phyloP scores from a whole-genome alignment of 2,329 filamentous ascomycete species.

The Diaporthe ilicicola region DNA sequence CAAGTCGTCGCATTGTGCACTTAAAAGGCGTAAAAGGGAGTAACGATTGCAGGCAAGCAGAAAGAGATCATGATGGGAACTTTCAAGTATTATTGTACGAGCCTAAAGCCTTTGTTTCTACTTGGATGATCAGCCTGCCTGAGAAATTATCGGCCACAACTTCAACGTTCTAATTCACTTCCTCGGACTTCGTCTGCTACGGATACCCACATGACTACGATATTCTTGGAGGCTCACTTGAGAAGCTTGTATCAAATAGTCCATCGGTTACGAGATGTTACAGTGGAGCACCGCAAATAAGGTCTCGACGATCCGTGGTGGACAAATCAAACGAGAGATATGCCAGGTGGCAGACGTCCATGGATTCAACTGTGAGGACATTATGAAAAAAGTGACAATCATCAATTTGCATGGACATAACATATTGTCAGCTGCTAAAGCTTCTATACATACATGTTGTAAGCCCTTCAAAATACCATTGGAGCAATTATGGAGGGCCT shows the following conservation, averaged over 20 bases:
- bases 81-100: background rate
- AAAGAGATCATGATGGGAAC: background rate
- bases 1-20: background rate
- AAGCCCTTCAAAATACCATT: too few relatives aligned
- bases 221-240: background rate
- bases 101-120: background rate
- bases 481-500: too few relatives aligned
- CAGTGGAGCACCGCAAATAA: constrained; percentile 17
- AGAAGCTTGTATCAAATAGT: constrained; percentile 6
- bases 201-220: background rate
- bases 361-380: background rate
- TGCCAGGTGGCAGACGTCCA: background rate
- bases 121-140: background rate
- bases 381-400: background rate
- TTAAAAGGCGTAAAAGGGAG: constrained; percentile 6
- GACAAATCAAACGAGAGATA: constrained; percentile 2
- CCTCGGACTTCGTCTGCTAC: background rate
- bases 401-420: too few relatives aligned
- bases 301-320: background rate
- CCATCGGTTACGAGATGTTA: background rate
- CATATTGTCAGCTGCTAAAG: too few relatives aligned
- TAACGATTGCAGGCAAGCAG: background rate
- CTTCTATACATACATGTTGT: too few relatives aligned
- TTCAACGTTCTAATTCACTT: background rate
- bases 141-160: background rate